Evolutionary conservation across 2,329 filamentous ascomycete species (phyloP), one percentile per base, ranked within the genome.

Genomic region (Stenocarpella maydis): DNA sequence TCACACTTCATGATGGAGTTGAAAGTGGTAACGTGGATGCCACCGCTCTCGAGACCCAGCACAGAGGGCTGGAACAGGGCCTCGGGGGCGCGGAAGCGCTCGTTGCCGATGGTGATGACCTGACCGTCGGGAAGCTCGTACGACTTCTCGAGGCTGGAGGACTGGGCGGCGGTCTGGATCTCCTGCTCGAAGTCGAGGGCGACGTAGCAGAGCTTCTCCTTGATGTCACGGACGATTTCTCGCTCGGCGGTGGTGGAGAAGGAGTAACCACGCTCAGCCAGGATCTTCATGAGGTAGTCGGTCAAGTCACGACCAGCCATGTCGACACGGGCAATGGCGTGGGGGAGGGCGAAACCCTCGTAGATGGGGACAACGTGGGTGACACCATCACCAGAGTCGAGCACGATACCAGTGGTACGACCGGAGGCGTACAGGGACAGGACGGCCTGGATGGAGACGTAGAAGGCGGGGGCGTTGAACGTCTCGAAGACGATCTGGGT

Each of bases 1-100:
- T 99, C 96, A 86, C 96, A 98, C 93, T 99, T 99, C 94, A 98
- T 98, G 92, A 99, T 98, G 80, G 96, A 98, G 92, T 98, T 98
- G 93, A 98, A 98, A 79, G 96, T 98, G 83, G 95, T 98, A 82
- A 97, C 95, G 88, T 98, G 96, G 86, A 99, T 98, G 87, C 96
- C 96, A 82, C 95, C 95, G 84, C 91, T 94, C 88, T 99, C 96
- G 80, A 98, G 95, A 91, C 96, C 96, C 78, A 99, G 88, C 78
- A 98, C 95, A 76, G 92, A 96, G 82, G 96, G 96, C 90, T 98
- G 94, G 95, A 99, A 99, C 80, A 99, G 93, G 85, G 96, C 95
- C 89, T 99, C 96, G 77, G 96, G 96, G 83, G 95, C 95, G 87
- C 96, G 95, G 95, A 99, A 99, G 81, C 96, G 94, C 91, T 99